phyloP scores from a whole-genome alignment of 1,284 basidiomycete genomes.

The Microbotryomycetes sp. region DNA sequence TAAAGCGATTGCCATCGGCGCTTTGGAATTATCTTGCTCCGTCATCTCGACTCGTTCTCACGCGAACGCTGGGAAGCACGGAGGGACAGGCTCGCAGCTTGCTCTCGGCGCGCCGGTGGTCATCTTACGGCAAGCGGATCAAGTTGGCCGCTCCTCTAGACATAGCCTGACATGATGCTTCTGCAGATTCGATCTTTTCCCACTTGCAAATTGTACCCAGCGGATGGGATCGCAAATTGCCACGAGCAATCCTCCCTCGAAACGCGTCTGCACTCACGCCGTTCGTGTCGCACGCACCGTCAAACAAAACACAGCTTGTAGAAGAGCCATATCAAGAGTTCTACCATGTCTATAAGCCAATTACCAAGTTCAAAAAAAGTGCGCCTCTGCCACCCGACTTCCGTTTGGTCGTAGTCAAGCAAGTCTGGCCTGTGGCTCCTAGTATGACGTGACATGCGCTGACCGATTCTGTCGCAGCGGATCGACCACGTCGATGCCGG shows the following conservation, averaged over 20 bases:
- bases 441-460: not conserved
- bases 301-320: constrained; percentile 9
- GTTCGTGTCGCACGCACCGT: constrained; percentile 13
- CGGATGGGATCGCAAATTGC: constrained; percentile 48
- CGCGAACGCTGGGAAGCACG: not conserved
- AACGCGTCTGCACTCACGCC: constrained; percentile 24
- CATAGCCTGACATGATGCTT: not conserved
- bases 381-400: constrained; percentile 77
- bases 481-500: constrained; percentile 62
- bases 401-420: constrained; percentile 70
- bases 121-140: constrained; percentile 31
- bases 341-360: constrained; percentile 88
- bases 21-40: not conserved
- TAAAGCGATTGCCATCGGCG: not conserved
- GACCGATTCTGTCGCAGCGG: constrained; percentile 47
- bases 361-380: constrained; percentile 71
- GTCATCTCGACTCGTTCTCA: constrained; percentile 1
- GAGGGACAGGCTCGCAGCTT: constrained; percentile 18
- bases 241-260: constrained; percentile 41
- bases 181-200: constrained; percentile 50
- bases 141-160: not conserved
- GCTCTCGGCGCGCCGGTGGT: constrained; percentile 27
- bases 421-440: not conserved
- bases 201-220: constrained; percentile 67
- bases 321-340: constrained; percentile 70